Base-by-base conservation (phyloP, 192 early-diverging fungal genomes). In the Physocladia obscura region DNA sequence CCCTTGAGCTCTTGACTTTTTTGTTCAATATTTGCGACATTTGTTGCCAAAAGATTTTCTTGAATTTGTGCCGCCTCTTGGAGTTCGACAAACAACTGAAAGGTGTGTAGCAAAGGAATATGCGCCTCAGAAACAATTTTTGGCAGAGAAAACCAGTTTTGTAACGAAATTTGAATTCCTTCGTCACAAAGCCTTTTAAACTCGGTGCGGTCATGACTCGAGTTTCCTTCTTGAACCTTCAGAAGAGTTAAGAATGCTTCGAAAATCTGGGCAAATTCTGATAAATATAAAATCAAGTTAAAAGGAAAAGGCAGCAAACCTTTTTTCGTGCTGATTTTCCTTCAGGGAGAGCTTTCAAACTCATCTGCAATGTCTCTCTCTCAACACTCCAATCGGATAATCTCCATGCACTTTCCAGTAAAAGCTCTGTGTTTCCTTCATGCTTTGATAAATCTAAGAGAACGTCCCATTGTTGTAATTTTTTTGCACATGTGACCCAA, bases 381-480 rank as follows among this genome's bases (percentile, higher is more conserved):
- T 97, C 95, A 52, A 81, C 84, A 40, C 80, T 83, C 96, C 95
- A 98, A 80, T 98, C 94, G 32, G 92, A 93, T n/a, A 94, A 70
- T 50, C 94, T 83, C 95, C 97, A 99, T 29, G 91, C 92, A 57
- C 92, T 90, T 62, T 98, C 96, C 5, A 98, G 69, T 56, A 96
- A 75, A 29, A 99, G 83, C 35, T 95, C 93, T 0, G 87, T 85
- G 67, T 93, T 90, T 29, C 84, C 83, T 54, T 99, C 96, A 58
- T 93, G 90, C 71, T 94, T 92, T 13, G 93, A 89, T 35, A 98
- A 87, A 58, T 98, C 98, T 4, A 85, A 81, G 49, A 99, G 80
- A 64, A 97, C 90, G 62, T 99, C 98, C 98, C 98, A 99, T 74
- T 92, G 93, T 77, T 99, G 96, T 24, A 99, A 76, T 38, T 90